Conservation (phyloP, 2,329 filamentous ascomycete genomes). For the Allantophomopsis lycopodina region DNA sequence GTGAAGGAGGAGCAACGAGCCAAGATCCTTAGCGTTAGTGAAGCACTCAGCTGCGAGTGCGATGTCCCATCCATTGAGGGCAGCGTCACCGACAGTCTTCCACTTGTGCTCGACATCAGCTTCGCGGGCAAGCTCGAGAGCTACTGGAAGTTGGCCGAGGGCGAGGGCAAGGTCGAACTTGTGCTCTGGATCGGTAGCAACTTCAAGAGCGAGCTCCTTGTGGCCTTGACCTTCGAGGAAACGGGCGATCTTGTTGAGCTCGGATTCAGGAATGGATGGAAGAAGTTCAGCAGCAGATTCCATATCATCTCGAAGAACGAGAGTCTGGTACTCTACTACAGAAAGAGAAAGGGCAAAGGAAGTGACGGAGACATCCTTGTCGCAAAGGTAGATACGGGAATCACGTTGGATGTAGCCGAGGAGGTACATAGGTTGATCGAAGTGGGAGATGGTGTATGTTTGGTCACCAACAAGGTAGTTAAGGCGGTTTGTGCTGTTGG, state of each 20-base stretch:
- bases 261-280: conserved; percentile 71
- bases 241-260: conserved; percentile 95
- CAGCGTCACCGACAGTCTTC: conserved; percentile 93
- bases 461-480: conserved; percentile 98
- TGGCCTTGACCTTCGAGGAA: conserved; percentile 96
- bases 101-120: conserved; percentile 92
- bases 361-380: conserved; percentile 88
- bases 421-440: conserved; percentile 89
- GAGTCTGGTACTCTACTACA: conserved; percentile 92
- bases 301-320: conserved; percentile 87
- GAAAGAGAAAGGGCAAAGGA: conserved; percentile 85
- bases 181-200: conserved; percentile 90
- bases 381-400: conserved; percentile 85
- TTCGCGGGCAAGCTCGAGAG: conserved; percentile 68
- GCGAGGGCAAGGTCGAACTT: conserved; percentile 86
- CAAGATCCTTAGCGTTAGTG: conserved; percentile 76
- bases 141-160: conserved; percentile 73
- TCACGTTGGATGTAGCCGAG: conserved; percentile 92
- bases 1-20: conserved; percentile 77
- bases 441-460: conserved; percentile 94
- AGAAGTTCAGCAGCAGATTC: conserved; percentile 82
- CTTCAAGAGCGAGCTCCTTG: conserved; percentile 88
- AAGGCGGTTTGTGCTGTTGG: conserved; percentile 87
- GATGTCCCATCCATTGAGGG: conserved; percentile 76
- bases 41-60: conserved; percentile 87